These are phyloP conservation scores for Taphrina wiesneri DNA, from an alignment of 1,139 yeast species.

Conservation along the genomic window DNA sequence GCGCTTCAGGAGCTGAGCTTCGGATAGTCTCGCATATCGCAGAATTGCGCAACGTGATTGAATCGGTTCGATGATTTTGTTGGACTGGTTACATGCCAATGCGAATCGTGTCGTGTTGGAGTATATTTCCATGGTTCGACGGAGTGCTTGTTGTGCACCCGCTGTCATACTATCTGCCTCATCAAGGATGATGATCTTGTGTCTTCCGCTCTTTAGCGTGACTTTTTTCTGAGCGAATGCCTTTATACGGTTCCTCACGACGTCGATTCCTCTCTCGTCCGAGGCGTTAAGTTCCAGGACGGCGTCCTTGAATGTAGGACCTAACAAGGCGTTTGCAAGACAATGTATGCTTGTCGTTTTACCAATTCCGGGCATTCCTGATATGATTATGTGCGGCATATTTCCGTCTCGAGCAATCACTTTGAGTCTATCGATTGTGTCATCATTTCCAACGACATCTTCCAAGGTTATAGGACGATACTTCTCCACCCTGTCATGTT, in stretches of 20 bases:
- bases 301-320: slow-evolving; percentile 73
- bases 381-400: slow-evolving; percentile 90
- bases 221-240: slow-evolving; percentile 93
- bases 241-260: slow-evolving; percentile 87
- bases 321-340: slow-evolving; percentile 79
- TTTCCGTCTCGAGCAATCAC: slow-evolving; percentile 89
- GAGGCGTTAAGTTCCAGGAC: slow-evolving; percentile 92
- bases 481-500: slow-evolving; percentile 76
- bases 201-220: slow-evolving; percentile 69
- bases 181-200: slow-evolving; percentile 85
- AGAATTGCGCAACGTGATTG: slow-evolving; percentile 96
- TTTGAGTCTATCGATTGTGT: slow-evolving; percentile 79
- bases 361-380: slow-evolving; percentile 91
- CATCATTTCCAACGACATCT: slow-evolving; percentile 92
- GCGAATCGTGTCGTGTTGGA: slow-evolving; percentile 95
- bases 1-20: slow-evolving; percentile 79
- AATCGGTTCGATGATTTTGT: slow-evolving; percentile 91
- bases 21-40: slow-evolving; percentile 76
- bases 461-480: slow-evolving; percentile 77
- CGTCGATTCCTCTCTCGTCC: slow-evolving; percentile 90
- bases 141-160: slow-evolving; percentile 94
- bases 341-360: slow-evolving; percentile 93
- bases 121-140: slow-evolving; percentile 96
- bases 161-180: slow-evolving; percentile 99
- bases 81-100: slow-evolving; percentile 93